Conservation (phyloP, 371 early-diverging fungal genomes). For the Apophysomyces ossiformis region DNA sequence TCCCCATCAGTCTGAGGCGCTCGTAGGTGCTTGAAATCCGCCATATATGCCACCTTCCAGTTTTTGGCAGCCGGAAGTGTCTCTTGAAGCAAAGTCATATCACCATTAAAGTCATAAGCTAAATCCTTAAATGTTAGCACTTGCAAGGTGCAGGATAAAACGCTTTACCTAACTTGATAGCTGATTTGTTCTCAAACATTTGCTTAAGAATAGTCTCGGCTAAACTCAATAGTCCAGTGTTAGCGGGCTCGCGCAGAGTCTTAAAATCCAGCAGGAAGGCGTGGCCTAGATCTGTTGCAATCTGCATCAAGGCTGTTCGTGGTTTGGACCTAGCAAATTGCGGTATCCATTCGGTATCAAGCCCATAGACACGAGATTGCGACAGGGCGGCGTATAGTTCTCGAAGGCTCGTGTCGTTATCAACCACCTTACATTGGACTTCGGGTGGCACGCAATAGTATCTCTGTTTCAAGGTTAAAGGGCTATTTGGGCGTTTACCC, state of each 20-base stretch:
- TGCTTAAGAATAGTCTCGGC: slow-evolving; percentile 30
- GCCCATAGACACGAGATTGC: slow-evolving; percentile 30
- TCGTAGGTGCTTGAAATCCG: slow-evolving; percentile 40
- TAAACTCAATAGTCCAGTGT: slow-evolving; percentile 19
- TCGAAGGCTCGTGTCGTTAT: slow-evolving; percentile 27
- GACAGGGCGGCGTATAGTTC: slow-evolving; percentile 31
- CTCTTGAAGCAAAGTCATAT: slow-evolving; percentile 31
- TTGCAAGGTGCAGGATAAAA: neutral
- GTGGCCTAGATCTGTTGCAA: slow-evolving; percentile 37
- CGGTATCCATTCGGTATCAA: slow-evolving; percentile 58
- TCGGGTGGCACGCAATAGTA: slow-evolving; percentile 33
- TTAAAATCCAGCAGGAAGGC: slow-evolving; percentile 49
- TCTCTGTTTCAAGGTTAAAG: neutral
- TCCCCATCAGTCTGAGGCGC: slow-evolving; percentile 4
- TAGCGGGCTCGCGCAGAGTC: slow-evolving; percentile 28
- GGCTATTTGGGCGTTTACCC: slow-evolving; percentile 18
- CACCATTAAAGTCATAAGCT: slow-evolving; percentile 54
- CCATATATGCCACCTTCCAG: slow-evolving; percentile 26
- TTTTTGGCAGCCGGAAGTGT: slow-evolving; percentile 39
- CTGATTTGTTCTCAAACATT: slow-evolving; percentile 33
- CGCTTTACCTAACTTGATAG: slow-evolving; percentile 39
- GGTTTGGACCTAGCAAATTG: slow-evolving; percentile 31
- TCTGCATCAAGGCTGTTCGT: slow-evolving; percentile 51
- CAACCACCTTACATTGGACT: slow-evolving; percentile 33
- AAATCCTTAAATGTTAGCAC: neutral